Percentiles rank a stretch among this genome's conserved stretches.
Conservation (phyloP, 192 early-diverging fungal genomes). For the Bifiguratus adelaidae region DNA sequence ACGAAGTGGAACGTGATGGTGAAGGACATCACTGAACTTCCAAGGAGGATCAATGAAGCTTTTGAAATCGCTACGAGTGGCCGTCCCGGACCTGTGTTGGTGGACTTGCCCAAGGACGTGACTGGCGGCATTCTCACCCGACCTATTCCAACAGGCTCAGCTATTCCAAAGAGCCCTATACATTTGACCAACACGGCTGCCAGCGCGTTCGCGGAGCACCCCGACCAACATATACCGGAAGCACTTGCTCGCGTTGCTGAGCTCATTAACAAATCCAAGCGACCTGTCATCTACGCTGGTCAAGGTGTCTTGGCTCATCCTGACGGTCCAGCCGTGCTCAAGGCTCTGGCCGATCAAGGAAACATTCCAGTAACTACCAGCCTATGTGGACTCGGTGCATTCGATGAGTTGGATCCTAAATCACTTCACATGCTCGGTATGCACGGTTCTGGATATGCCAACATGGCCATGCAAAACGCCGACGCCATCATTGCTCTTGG, state of each 20-base stretch:
- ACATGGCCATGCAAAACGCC: constrained; percentile 94
- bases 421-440: constrained; percentile 98
- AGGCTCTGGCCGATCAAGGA: constrained; percentile 73
- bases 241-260: constrained; percentile 65
- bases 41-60: constrained; percentile 95
- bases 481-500: constrained; percentile 93
- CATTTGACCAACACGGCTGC: constrained; percentile 38
- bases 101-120: constrained; percentile 97
- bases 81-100: constrained; percentile 92
- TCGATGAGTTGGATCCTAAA: constrained; percentile 83
- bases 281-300: constrained; percentile 93
- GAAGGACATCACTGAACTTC: constrained; percentile 90
- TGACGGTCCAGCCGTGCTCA: constrained; percentile 72
- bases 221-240: constrained; percentile 29
- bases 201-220: constrained; percentile 27
- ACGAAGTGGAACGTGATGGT: constrained; percentile 99
- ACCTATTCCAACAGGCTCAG: constrained; percentile 65
- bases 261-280: constrained; percentile 78
- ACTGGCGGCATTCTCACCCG: constrained; percentile 81
- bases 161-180: constrained; percentile 61
- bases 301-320: constrained; percentile 78
- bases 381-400: constrained; percentile 83
- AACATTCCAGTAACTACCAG: constrained; percentile 99
- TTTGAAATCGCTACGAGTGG: constrained; percentile 95
- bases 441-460: constrained; percentile 97